phyloP scores from a whole-genome alignment of 495 filamentous ascomycete species.

The Physcia stellaris region DNA sequence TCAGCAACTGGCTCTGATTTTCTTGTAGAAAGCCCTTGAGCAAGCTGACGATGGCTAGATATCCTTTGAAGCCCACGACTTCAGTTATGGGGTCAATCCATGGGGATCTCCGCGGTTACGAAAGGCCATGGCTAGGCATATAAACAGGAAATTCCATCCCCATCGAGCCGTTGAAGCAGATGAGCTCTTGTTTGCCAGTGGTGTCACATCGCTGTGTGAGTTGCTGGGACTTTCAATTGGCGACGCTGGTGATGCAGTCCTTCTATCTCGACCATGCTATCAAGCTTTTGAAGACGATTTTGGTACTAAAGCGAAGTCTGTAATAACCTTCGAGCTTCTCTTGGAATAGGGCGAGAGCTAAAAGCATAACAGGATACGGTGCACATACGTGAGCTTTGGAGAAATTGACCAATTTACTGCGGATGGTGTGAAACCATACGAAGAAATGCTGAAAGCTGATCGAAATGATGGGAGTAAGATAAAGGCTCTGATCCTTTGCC shows the following conservation, averaged over 20 bases:
- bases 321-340: not conserved
- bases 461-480: conserved; percentile 23
- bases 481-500: conserved; percentile 39
- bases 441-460: conserved; percentile 22
- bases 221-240: conserved; percentile 21
- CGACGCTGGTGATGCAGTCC: conserved; percentile 23
- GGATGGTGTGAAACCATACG: conserved; percentile 28
- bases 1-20: not conserved
- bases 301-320: not conserved
- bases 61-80: conserved; percentile 8
- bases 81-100: conserved; percentile 12
- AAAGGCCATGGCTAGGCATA: conserved; percentile 20
- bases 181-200: conserved; percentile 24
- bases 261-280: conserved; percentile 27
- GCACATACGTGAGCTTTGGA: conserved; percentile 31
- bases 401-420: conserved; percentile 31
- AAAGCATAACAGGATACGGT: conserved; percentile 15
- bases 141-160: conserved; percentile 25
- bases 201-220: conserved; percentile 25
- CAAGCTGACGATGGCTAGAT: conserved; percentile 1
- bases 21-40: not conserved
- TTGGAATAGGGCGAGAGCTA: not conserved
- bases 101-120: conserved; percentile 17
- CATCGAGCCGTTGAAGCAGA: conserved; percentile 17
- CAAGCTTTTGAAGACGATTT: conserved; percentile 17